Evolutionary conservation across 805 yeast species (phyloP), one percentile per base, ranked within the genome.

Genomic region (Wickerhamomyces sydowiorum): DNA sequence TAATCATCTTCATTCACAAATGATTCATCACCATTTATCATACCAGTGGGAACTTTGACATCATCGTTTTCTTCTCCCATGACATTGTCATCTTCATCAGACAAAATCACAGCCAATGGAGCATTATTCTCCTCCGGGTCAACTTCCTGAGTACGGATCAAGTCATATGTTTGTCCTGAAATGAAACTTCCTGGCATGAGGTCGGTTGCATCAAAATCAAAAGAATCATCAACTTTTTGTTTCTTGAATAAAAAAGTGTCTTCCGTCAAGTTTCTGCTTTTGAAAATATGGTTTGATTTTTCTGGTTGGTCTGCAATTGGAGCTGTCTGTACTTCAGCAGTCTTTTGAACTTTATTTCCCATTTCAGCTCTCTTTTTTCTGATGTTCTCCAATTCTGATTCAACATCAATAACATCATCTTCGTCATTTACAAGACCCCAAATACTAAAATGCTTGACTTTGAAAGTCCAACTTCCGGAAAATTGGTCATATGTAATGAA

Each of bases 371-470:
- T 10, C 34, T 43, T 45, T 47, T 53, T 40, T 53, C 50, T 43
- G 51, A 43, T 29, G 51, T 28, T 54, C 36, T 48, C 61, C 43
- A 44, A 48, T 40, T 57, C 58, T 19, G 70, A 62, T 21, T 72
- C 73, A 10, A 67, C 70, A 48, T 79, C 88, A 33, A 76, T 70
- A 30, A 73, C 75, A 13, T 68, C 80, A 32, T 72, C 78, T 19
- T 73, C 79, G 21, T 82, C 87, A 49, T 80, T 85, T 15, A 82
- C 72, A 30, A 93, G 64, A 7, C 98, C 98, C 96, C 97, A 93
- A 6, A 86, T 77, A 66, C 96, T 88, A 56, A 93, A 93, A 66
- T 93, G 99, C 51, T 84, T 80, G 8, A 90, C 96, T 51, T 71
- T 76, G 62, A 87, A 89, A 1, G 82, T 79, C 88, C 90, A 89